These are phyloP conservation scores for Verticillium tricorpus DNA, from an alignment of 2,329 filamentous ascomycete genomes.

Conservation along the genomic window DNA sequence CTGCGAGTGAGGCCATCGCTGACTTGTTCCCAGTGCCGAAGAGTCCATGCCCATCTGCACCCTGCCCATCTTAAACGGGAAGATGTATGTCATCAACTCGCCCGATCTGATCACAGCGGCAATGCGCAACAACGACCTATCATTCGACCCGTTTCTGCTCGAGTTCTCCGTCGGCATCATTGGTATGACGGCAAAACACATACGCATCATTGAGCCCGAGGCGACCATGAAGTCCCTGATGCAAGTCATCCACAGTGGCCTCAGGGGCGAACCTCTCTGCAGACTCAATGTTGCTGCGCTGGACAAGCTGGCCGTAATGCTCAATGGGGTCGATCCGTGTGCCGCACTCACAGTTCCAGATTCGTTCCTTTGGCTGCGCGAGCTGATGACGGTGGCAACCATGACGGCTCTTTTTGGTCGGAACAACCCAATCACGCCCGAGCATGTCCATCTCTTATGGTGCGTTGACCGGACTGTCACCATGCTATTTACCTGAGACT, in stretches of 20 bases:
- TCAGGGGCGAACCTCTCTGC: slow-evolving; percentile 25
- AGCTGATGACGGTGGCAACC: slow-evolving; percentile 31
- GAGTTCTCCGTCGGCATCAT: slow-evolving; percentile 31
- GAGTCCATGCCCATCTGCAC: slow-evolving; percentile 32
- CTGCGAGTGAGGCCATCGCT: not conserved
- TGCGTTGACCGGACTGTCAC: not conserved
- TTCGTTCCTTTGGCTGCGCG: slow-evolving; percentile 32
- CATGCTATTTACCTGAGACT: not conserved
- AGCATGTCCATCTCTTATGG: slow-evolving; percentile 9
- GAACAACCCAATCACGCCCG: slow-evolving; percentile 32
- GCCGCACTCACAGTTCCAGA: slow-evolving; percentile 20
- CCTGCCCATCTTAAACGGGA: slow-evolving; percentile 35
- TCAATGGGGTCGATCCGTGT: slow-evolving; percentile 18
- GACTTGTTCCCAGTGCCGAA: slow-evolving; percentile 13
- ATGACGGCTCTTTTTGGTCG: slow-evolving; percentile 35
- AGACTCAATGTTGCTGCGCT: slow-evolving; percentile 30
- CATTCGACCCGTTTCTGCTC: slow-evolving; percentile 36
- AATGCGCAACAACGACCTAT: slow-evolving; percentile 35
- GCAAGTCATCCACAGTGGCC: slow-evolving; percentile 25
- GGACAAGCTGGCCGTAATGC: slow-evolving; percentile 21
- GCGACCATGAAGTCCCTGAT: slow-evolving; percentile 29
- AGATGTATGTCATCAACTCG: slow-evolving; percentile 39
- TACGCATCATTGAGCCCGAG: slow-evolving; percentile 13
- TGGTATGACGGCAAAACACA: slow-evolving; percentile 23
- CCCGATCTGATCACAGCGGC: slow-evolving; percentile 34